Evolutionary conservation across 164 flowering plant genomes (phyloP).

Genomic region (Sedum album): DNA sequence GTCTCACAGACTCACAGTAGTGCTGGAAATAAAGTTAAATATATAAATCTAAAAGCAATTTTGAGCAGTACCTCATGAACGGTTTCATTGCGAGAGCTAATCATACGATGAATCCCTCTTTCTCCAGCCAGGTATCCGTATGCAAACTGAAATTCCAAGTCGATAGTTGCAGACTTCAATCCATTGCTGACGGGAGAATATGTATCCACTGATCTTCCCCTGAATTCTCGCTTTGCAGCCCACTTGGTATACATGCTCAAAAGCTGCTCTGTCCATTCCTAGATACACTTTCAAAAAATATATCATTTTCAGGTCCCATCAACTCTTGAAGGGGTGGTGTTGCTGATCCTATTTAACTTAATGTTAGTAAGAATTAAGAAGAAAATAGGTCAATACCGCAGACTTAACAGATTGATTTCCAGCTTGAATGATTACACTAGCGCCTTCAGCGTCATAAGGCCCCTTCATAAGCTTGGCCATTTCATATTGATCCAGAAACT

Average conservation of each 20-base stretch:
- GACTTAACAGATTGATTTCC: slow-evolving; percentile 30
- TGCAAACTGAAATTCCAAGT: slow-evolving; percentile 64
- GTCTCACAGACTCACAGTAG: too few relatives aligned
- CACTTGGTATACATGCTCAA: slow-evolving; percentile 68
- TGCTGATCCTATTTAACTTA: neutral
- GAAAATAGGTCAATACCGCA: slow-evolving; percentile 37
- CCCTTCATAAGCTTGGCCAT: slow-evolving; percentile 69
- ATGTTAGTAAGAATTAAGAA: neutral
- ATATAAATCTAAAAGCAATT: neutral
- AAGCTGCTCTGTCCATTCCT: slow-evolving; percentile 75
- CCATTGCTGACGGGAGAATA: slow-evolving; percentile 35
- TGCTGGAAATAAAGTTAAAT: neutral
- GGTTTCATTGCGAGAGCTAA: slow-evolving; percentile 24
- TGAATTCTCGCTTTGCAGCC: slow-evolving; percentile 69
- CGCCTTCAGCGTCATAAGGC: slow-evolving; percentile 73
- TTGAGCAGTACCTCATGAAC: slow-evolving; percentile 32
- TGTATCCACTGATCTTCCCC: slow-evolving; percentile 56
- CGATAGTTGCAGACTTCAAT: slow-evolving; percentile 51
- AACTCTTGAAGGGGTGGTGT: neutral
- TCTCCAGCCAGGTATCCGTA: slow-evolving; percentile 85
- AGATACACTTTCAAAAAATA: slow-evolving; percentile 9
- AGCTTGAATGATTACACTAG: slow-evolving; percentile 55
- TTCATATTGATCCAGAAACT: slow-evolving; percentile 68
- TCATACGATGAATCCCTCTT: slow-evolving; percentile 56
- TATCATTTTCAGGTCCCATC: neutral